phyloP scores from a whole-genome alignment of 192 early-diverging fungal genomes.

The Gamsiella multidivaricata region DNA sequence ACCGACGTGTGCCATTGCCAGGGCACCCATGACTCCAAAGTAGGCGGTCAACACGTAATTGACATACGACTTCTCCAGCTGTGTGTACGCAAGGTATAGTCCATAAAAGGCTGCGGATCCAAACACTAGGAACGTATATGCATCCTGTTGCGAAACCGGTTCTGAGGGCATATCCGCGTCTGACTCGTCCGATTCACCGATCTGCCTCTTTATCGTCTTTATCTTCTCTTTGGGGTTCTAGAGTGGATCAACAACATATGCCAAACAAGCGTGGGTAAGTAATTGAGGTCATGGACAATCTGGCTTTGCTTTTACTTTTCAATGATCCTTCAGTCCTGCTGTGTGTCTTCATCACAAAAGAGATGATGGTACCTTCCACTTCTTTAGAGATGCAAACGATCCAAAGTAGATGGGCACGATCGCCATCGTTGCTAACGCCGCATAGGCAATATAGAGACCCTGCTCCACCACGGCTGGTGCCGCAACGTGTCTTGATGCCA shows the following conservation, averaged over 20 bases:
- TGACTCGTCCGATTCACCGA: slow-evolving; percentile 67
- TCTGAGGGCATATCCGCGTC: slow-evolving; percentile 73
- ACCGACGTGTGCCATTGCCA: slow-evolving; percentile 69
- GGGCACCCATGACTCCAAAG: slow-evolving; percentile 81
- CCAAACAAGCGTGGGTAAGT: no score
- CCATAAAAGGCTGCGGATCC: slow-evolving; percentile 84
- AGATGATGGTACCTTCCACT: slow-evolving; percentile 66
- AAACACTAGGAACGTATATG: slow-evolving; percentile 88
- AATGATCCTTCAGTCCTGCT: no score
- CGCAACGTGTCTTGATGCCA: not conserved
- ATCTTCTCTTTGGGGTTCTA: slow-evolving; percentile 53
- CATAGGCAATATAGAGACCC: slow-evolving; percentile 81
- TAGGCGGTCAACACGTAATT: slow-evolving; percentile 85
- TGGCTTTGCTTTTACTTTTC: no score
- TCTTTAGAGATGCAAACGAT: slow-evolving; percentile 74
- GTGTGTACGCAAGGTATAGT: slow-evolving; percentile 85
- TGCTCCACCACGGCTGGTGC: slow-evolving; percentile 21
- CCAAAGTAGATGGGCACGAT: slow-evolving; percentile 87
- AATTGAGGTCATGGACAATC: no score
- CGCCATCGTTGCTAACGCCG: slow-evolving; percentile 83
- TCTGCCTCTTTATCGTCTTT: slow-evolving; percentile 41
- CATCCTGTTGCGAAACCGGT: slow-evolving; percentile 81
- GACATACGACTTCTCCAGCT: slow-evolving; percentile 81
- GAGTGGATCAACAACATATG: no score
- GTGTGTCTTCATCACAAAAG: no score